phyloP scores from a whole-genome alignment of 331 rosid species.

The Phaseolus coccineus region DNA sequence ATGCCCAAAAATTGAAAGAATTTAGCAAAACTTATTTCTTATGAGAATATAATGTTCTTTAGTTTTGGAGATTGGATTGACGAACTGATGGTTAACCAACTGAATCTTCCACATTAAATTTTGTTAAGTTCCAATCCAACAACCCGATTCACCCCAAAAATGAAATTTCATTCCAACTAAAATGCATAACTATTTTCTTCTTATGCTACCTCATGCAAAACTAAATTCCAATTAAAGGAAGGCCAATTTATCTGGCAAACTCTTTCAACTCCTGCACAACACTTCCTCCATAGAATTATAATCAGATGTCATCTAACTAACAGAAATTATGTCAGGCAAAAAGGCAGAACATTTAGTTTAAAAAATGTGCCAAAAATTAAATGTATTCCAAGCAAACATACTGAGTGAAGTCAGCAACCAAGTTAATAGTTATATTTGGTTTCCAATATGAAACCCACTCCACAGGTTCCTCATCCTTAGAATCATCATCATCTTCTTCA shows the following conservation, averaged over 20 bases:
- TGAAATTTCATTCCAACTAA: conserved; percentile 8
- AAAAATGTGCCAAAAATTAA: conserved; percentile 10
- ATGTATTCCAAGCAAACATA: conserved; percentile 48
- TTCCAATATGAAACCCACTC: conserved; percentile 92
- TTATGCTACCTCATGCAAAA: conserved; percentile 13
- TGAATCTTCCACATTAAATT: conserved; percentile 6
- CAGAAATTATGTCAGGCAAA: neutral
- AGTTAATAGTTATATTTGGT: conserved; percentile 88
- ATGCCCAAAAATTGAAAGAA: neutral
- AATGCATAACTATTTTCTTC: conserved; percentile 29
- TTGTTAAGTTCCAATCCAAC: conserved; percentile 16
- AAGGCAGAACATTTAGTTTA: neutral
- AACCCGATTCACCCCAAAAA: neutral
- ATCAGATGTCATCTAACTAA: neutral
- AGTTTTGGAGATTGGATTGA: conserved; percentile 10
- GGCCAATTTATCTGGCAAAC: conserved; percentile 12
- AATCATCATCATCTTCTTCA: conserved; percentile 65
- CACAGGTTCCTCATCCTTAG: conserved; percentile 66
- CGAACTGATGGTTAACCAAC: neutral
- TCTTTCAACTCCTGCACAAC: conserved; percentile 6
- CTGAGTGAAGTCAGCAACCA: conserved; percentile 92
- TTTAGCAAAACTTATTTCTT: neutral
- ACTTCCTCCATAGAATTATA: conserved; percentile 4
- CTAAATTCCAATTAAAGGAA: conserved; percentile 19
- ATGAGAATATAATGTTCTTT: neutral